These are phyloP conservation scores for Globisporangium cystogenes DNA, from an alignment of 352 stramenopile genomes.

Conservation along the genomic window DNA sequence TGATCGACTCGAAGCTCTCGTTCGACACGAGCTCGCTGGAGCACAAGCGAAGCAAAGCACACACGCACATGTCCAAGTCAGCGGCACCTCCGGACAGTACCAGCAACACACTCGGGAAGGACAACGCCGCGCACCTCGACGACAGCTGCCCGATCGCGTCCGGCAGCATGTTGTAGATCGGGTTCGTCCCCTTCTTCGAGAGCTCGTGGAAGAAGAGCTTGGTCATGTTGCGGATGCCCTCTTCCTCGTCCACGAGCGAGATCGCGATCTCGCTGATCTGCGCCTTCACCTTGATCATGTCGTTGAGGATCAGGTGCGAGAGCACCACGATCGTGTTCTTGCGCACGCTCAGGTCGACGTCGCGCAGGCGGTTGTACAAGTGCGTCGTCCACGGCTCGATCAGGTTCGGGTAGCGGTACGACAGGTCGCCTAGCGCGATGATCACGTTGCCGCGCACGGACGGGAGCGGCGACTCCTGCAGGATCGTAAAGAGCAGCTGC, in stretches of 20 bases:
- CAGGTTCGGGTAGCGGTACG: conserved; percentile 97
- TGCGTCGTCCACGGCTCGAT: conserved; percentile 97
- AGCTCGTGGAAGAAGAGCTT: conserved; percentile 97
- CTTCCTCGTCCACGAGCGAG: conserved; percentile 92
- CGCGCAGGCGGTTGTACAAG: conserved; percentile 93
- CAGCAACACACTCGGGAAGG: neutral
- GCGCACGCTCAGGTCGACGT: conserved; percentile 88
- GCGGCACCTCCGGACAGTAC: neutral
- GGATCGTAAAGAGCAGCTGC: conserved; percentile 92
- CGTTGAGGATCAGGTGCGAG: conserved; percentile 98
- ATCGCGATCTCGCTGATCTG: conserved; percentile 95
- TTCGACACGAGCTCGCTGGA: conserved; percentile 71
- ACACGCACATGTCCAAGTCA: neutral
- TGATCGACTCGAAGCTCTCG: conserved; percentile 91
- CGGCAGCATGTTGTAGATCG: conserved; percentile 98
- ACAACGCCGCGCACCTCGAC: conserved; percentile 29
- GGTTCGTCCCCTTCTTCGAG: conserved; percentile 95
- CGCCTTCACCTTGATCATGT: conserved; percentile 99
- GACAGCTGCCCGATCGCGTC: conserved; percentile 95
- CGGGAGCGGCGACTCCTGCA: conserved; percentile 65
- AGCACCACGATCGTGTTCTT: conserved; percentile 97
- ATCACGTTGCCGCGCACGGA: conserved; percentile 95
- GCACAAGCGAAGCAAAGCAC: conserved; percentile 7
- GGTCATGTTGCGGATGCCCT: conserved; percentile 90
- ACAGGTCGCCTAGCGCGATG: conserved; percentile 95